Conservation (phyloP, 2,329 filamentous ascomycete species). For the Teratosphaeria gauchensis region DNA sequence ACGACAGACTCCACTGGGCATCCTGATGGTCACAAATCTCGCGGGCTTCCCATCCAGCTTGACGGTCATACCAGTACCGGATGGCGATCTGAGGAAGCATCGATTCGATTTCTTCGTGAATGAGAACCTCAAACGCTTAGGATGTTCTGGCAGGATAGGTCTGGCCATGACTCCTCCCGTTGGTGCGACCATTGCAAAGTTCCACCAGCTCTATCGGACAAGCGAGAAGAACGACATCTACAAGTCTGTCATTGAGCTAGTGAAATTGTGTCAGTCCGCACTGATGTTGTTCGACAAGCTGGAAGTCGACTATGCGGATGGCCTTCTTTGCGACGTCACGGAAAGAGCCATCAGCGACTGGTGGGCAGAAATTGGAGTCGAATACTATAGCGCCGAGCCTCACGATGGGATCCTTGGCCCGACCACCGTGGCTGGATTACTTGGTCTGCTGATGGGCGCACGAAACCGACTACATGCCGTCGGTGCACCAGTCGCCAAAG, state of each 20-base stretch:
- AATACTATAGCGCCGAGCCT: conserved; percentile 87
- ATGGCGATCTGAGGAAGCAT: conserved; percentile 73
- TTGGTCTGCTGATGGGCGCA: conserved; percentile 82
- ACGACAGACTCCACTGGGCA: conserved; percentile 72
- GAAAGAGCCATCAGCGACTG: conserved; percentile 85
- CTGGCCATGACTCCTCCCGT: conserved; percentile 71
- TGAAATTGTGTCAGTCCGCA: conserved; percentile 84
- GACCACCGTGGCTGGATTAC: conserved; percentile 76
- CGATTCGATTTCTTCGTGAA: conserved; percentile 84
- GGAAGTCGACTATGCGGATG: conserved; percentile 81
- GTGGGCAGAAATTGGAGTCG: conserved; percentile 90
- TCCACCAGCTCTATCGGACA: conserved; percentile 79
- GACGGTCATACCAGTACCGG: conserved; percentile 82
- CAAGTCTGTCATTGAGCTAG: conserved; percentile 72
- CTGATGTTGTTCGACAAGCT: conserved; percentile 81
- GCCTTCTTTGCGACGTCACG: conserved; percentile 83
- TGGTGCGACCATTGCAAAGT: conserved; percentile 78
- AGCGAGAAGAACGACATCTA: conserved; percentile 73
- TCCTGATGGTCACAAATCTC: conserved; percentile 87
- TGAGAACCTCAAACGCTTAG: conserved; percentile 82
- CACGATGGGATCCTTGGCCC: conserved; percentile 87
- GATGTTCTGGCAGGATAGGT: conserved; percentile 82
- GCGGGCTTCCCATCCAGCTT: conserved; percentile 85
- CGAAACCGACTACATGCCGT: conserved; percentile 79
- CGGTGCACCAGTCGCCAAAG: conserved; percentile 76